Conservation (phyloP, 306 rosid genomes). For the Acacia melanoxylon region DNA sequence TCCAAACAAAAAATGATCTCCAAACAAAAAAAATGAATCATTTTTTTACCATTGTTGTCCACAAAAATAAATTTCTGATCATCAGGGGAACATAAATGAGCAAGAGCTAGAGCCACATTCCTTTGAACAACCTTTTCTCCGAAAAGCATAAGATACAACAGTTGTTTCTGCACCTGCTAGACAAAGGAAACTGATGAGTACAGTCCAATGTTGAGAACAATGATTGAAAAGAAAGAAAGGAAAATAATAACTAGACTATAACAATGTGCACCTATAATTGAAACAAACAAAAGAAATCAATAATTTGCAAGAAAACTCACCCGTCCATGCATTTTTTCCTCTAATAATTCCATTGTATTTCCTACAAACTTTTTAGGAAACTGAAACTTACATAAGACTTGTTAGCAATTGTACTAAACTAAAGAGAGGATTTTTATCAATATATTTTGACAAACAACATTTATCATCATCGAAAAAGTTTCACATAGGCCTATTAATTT, state of each 20-base stretch:
- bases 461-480: slow-evolving; percentile 2
- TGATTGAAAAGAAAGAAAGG: not conserved
- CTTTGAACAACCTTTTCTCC: slow-evolving; percentile 62
- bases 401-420: not conserved
- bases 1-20: not conserved
- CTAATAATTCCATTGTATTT: slow-evolving; percentile 72
- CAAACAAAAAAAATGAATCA: not conserved
- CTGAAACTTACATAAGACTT: slow-evolving; percentile 46
- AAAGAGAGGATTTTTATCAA: not conserved
- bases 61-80: slow-evolving; percentile 75
- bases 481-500: not conserved
- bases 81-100: slow-evolving; percentile 72
- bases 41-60: slow-evolving; percentile 60
- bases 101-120: slow-evolving; percentile 81
- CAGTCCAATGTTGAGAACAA: not conserved
- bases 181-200: slow-evolving; percentile 20
- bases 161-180: slow-evolving; percentile 66
- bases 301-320: slow-evolving; percentile 54
- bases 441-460: not conserved
- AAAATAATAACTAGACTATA: not conserved
- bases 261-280: not conserved
- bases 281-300: slow-evolving; percentile 11
- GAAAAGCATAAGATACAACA: slow-evolving; percentile 66
- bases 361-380: slow-evolving; percentile 77
- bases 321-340: slow-evolving; percentile 77